These are phyloP conservation scores for Isatis tinctoria DNA, from an alignment of 345 rosid genomes.

Conservation along the genomic window DNA sequence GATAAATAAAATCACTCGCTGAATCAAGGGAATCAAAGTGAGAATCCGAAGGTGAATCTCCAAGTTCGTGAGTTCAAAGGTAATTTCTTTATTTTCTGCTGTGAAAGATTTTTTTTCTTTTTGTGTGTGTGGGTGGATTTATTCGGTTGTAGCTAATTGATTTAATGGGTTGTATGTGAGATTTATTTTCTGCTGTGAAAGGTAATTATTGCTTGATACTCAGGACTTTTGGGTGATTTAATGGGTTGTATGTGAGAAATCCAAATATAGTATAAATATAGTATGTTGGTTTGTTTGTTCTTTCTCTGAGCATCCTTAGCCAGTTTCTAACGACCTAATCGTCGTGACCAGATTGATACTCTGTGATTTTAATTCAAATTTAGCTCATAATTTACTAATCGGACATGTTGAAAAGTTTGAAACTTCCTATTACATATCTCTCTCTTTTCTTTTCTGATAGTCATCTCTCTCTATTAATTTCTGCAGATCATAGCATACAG, in stretches of 20 bases:
- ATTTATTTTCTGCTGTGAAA: too few relatives aligned
- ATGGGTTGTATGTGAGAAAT: not conserved
- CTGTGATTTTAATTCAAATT: too few relatives aligned
- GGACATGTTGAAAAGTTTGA: too few relatives aligned
- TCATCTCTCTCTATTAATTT: too few relatives aligned
- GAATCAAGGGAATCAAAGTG: not conserved
- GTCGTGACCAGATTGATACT: not conserved
- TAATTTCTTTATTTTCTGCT: not conserved
- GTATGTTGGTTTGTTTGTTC: not conserved
- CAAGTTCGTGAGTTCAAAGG: not conserved
- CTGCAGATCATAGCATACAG: too few relatives aligned
- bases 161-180: too few relatives aligned
- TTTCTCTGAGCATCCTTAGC: not conserved
- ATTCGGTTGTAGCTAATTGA: not conserved
- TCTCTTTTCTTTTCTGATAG: too few relatives aligned
- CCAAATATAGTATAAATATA: too few relatives aligned
- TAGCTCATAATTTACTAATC: too few relatives aligned
- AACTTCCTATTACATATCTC: too few relatives aligned
- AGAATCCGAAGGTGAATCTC: not conserved
- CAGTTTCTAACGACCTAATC: not conserved
- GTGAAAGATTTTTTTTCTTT: not conserved
- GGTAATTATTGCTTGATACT: not conserved
- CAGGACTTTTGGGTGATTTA: not conserved
- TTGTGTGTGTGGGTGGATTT: too few relatives aligned
- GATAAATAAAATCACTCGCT: not conserved